phyloP scores from a whole-genome alignment of 257 asterid species.

The Marsdenia floribunda region DNA sequence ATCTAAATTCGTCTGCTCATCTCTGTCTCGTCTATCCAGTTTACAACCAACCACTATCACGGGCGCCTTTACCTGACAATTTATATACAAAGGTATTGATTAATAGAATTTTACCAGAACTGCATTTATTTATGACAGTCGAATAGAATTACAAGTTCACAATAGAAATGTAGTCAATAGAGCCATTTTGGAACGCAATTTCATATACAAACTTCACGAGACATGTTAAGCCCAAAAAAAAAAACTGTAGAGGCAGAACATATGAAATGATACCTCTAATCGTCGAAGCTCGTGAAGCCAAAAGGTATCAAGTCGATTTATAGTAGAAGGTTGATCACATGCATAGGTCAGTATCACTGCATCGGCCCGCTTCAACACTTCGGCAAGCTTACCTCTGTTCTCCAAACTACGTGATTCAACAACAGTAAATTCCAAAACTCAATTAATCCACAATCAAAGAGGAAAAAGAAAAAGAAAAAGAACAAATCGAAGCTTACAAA shows the following conservation, averaged over 20 bases:
- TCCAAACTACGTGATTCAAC: slow-evolving; percentile 62
- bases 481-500: background rate
- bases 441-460: background rate
- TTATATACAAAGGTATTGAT: background rate
- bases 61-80: slow-evolving; percentile 70
- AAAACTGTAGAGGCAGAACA: background rate
- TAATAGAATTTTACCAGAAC: background rate
- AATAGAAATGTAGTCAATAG: background rate
- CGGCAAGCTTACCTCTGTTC: slow-evolving; percentile 83
- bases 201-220: background rate
- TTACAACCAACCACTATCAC: slow-evolving; percentile 93
- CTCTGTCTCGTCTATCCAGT: slow-evolving; percentile 75
- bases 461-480: background rate
- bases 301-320: slow-evolving; percentile 81
- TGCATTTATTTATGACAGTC: background rate
- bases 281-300: slow-evolving; percentile 95
- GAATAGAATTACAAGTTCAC: background rate
- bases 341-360: slow-evolving; percentile 93
- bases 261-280: slow-evolving; percentile 53
- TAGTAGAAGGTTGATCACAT: slow-evolving; percentile 84
- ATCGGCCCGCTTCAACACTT: slow-evolving; percentile 96
- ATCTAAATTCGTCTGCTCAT: slow-evolving; percentile 56
- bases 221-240: background rate
- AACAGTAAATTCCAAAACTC: background rate
- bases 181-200: background rate